A percentile compares a stretch with the other conserved stretches of the same genome.
These are phyloP conservation scores for Plantago coronopus DNA, from an alignment of 305 asterid species.

Conservation along the genomic window DNA sequence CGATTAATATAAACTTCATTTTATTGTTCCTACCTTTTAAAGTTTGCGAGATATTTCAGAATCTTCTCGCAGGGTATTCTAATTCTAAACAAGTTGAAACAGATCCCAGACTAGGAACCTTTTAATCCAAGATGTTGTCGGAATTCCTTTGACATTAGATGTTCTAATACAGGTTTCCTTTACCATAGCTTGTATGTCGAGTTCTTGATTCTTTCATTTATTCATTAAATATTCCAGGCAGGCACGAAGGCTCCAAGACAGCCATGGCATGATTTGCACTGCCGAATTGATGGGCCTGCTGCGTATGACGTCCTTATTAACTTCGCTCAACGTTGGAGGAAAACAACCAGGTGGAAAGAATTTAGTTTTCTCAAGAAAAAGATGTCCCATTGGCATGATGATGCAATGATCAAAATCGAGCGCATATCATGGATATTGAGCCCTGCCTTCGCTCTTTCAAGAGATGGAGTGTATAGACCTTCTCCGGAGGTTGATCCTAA, in stretches of 20 bases:
- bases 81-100: too few species aligned
- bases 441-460: slow-evolving; percentile 48
- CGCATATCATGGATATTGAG: slow-evolving; percentile 88
- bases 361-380: slow-evolving; percentile 61
- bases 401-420: slow-evolving; percentile 77
- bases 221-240: slow-evolving; percentile 31
- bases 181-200: neutral
- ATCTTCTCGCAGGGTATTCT: too few species aligned
- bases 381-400: slow-evolving; percentile 70
- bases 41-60: too few species aligned
- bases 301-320: slow-evolving; percentile 89
- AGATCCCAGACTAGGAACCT: too few species aligned
- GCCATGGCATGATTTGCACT: slow-evolving; percentile 97
- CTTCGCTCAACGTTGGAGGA: slow-evolving; percentile 94
- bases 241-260: slow-evolving; percentile 86
- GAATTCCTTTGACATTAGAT: neutral
- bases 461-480: slow-evolving; percentile 39
- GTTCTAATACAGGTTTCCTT: slow-evolving; percentile 16
- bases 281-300: slow-evolving; percentile 90
- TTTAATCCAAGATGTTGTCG: too few species aligned
- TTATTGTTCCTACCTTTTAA: neutral
- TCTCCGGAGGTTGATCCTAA: slow-evolving; percentile 63
- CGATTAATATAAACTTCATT: neutral
- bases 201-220: slow-evolving; percentile 3
- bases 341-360: slow-evolving; percentile 83